Evolutionary conservation across 768 basidiomycete genomes (phyloP).

Genomic region (Galerina marginata): DNA sequence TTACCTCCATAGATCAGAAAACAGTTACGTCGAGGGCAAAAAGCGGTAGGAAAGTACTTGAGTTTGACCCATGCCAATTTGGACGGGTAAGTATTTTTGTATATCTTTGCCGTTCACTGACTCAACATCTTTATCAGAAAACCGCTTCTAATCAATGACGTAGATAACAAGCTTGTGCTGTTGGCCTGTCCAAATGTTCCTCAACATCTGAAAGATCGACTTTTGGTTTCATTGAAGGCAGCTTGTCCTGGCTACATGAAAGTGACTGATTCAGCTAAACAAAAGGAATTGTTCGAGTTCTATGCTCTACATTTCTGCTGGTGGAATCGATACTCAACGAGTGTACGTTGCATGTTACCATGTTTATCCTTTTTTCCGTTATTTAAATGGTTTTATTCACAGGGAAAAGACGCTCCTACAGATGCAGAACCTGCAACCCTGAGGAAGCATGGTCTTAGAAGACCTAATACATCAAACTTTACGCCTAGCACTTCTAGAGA

Average conservation of each 20-base stretch:
- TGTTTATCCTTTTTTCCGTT: too few relatives aligned
- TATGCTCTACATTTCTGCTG: background rate
- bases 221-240: background rate
- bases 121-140: background rate
- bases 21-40: background rate
- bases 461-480: too few relatives aligned
- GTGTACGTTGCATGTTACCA: background rate
- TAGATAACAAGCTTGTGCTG: background rate
- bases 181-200: background rate
- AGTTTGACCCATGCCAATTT: background rate
- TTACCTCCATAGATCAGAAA: background rate
- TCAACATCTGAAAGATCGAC: background rate
- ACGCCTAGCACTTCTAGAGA: too few relatives aligned
- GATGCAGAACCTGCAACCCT: too few relatives aligned
- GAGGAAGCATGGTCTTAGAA: too few relatives aligned
- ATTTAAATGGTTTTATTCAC: too few relatives aligned
- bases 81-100: background rate
- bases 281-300: background rate
- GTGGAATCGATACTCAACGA: background rate
- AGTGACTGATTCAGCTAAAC: background rate
- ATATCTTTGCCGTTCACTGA: background rate
- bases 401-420: too few relatives aligned
- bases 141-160: background rate
- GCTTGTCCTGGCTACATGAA: background rate
- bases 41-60: background rate